phyloP scores from a whole-genome alignment of 345 rosid species.

The Brassica nigra region DNA sequence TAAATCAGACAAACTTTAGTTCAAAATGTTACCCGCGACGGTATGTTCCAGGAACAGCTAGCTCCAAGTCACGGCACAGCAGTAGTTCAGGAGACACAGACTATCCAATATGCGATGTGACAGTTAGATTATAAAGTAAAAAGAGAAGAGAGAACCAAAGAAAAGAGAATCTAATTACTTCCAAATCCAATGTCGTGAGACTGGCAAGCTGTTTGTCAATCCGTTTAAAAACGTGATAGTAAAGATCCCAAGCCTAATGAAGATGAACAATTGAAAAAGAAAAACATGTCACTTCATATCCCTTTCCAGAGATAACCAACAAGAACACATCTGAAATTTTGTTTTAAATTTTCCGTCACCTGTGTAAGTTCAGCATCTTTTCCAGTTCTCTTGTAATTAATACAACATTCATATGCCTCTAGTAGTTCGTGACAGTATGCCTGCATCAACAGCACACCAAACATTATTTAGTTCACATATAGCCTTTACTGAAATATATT shows the following conservation, averaged over 20 bases:
- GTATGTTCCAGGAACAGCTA: slow-evolving; percentile 97
- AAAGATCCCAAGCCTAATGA: slow-evolving; percentile 92
- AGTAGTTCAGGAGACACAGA: slow-evolving; percentile 95
- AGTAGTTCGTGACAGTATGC: slow-evolving; percentile 82
- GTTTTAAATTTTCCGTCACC: slow-evolving; percentile 43
- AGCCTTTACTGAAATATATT: slow-evolving; percentile 3
- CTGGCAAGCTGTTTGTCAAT: slow-evolving; percentile 80
- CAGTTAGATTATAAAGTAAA: slow-evolving; percentile 22
- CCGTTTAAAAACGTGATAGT: no score
- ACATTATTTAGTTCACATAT: slow-evolving; percentile 4
- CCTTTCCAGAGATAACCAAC: slow-evolving; percentile 1
- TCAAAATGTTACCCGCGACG: slow-evolving; percentile 65
- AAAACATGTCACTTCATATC: slow-evolving; percentile 14
- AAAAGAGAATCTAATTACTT: slow-evolving; percentile 53
- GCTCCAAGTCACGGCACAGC: slow-evolving; percentile 82
- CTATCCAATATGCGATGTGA: slow-evolving; percentile 43
- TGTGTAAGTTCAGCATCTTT: slow-evolving; percentile 96
- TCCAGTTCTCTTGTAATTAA: slow-evolving; percentile 80
- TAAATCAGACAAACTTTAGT: slow-evolving; percentile 25
- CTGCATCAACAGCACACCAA: slow-evolving; percentile 49
- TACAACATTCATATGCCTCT: slow-evolving; percentile 91
- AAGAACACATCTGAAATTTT: slow-evolving; percentile 11
- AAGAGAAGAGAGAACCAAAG: slow-evolving; percentile 23
- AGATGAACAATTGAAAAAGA: slow-evolving; percentile 26
- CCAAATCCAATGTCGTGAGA: slow-evolving; percentile 87